A percentile compares a stretch with the other conserved stretches of the same genome.
Evolutionary conservation across 192 early-diverging fungal genomes (phyloP).

Genomic region (Coemansia reversa): DNA sequence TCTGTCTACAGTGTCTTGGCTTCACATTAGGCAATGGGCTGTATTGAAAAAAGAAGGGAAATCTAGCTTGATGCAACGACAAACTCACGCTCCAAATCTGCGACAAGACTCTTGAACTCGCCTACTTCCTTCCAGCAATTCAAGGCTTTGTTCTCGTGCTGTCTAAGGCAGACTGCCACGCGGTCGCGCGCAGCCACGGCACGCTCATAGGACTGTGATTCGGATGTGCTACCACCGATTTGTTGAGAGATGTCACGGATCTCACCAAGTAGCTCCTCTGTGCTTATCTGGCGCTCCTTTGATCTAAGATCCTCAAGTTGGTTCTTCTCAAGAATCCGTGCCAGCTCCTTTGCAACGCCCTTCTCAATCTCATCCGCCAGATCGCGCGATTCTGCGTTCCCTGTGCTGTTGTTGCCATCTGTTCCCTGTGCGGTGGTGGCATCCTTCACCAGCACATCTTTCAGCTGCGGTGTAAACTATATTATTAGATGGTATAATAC

Average conservation of each 20-base stretch:
- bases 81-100: slow-evolving; percentile 41
- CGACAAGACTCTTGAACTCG: slow-evolving; percentile 41
- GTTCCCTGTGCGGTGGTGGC: not conserved
- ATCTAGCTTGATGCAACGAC: slow-evolving; percentile 19
- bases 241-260: slow-evolving; percentile 49
- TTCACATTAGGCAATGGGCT: too few relatives aligned
- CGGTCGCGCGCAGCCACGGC: slow-evolving; percentile 36
- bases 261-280: slow-evolving; percentile 41
- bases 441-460: slow-evolving; percentile 38
- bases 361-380: slow-evolving; percentile 31
- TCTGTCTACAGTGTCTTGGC: too few relatives aligned
- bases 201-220: slow-evolving; percentile 15
- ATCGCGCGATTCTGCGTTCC: slow-evolving; percentile 14
- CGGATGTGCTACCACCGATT: slow-evolving; percentile 17
- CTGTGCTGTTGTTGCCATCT: not conserved
- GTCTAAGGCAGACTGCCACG: slow-evolving; percentile 26
- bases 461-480: slow-evolving; percentile 45
- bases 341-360: slow-evolving; percentile 46
- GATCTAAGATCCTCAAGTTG: slow-evolving; percentile 42
- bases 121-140: slow-evolving; percentile 53
- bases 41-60: not conserved
- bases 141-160: slow-evolving; percentile 39
- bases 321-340: slow-evolving; percentile 47
- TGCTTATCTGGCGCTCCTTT: slow-evolving; percentile 45
- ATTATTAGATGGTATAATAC: not conserved